phyloP scores from a whole-genome alignment of 108 stramenopile species.

The Bacterosira constricta region DNA sequence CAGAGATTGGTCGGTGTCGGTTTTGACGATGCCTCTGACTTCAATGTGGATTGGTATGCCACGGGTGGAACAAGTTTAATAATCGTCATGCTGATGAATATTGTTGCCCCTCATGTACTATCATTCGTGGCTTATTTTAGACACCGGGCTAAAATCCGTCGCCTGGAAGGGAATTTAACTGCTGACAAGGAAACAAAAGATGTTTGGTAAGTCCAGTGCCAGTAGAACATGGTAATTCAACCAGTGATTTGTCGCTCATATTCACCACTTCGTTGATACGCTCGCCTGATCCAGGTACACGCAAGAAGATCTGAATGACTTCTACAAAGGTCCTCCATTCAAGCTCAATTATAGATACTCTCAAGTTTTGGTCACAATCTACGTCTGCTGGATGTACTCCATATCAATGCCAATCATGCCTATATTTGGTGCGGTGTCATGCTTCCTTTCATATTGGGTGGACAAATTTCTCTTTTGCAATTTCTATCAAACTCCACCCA shows the following conservation, averaged over 20 bases:
- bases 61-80: slow-evolving; percentile 55
- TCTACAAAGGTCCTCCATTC: slow-evolving; percentile 66
- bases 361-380: slow-evolving; percentile 70
- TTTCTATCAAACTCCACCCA: slow-evolving; percentile 77
- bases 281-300: slow-evolving; percentile 34
- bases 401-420: slow-evolving; percentile 76
- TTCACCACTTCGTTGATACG: not conserved
- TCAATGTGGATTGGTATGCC: slow-evolving; percentile 59
- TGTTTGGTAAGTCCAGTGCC: slow-evolving; percentile 28
- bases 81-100: slow-evolving; percentile 50
- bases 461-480: slow-evolving; percentile 83
- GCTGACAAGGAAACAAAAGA: slow-evolving; percentile 35
- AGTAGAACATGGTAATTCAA: too few species aligned
- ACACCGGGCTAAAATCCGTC: slow-evolving; percentile 39
- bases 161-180: slow-evolving; percentile 38
- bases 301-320: slow-evolving; percentile 70
- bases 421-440: slow-evolving; percentile 59
- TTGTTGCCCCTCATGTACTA: slow-evolving; percentile 50
- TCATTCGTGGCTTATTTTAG: slow-evolving; percentile 43
- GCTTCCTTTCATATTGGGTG: slow-evolving; percentile 72
- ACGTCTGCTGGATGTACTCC: slow-evolving; percentile 77
- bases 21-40: slow-evolving; percentile 55
- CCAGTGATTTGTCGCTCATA: too few species aligned
- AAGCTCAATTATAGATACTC: slow-evolving; percentile 66
- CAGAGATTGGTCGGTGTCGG: slow-evolving; percentile 34